phyloP scores from a whole-genome alignment of 257 asterid species.

The Penstemon davidsonii region DNA sequence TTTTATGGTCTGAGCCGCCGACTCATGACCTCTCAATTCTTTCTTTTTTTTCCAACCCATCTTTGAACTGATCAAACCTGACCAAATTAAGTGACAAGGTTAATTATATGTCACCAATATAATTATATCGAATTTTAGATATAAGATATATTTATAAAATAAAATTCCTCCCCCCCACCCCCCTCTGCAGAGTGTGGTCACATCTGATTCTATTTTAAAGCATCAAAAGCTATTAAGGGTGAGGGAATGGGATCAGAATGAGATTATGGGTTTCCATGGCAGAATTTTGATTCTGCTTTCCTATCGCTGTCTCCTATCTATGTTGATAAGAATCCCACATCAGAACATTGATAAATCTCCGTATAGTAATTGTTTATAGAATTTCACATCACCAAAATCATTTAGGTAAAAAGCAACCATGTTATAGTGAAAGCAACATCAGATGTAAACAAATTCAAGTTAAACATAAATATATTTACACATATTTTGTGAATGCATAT shows the following conservation, averaged over 20 bases:
- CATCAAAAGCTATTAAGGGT: conserved; percentile 15
- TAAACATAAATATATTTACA: neutral
- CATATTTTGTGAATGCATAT: conserved; percentile 4
- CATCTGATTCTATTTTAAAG: conserved; percentile 42
- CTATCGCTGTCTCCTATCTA: conserved; percentile 20
- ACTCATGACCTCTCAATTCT: too few species aligned
- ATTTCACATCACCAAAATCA: conserved; percentile 4
- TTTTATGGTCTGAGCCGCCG: too few species aligned
- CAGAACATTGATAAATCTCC: conserved; percentile 17
- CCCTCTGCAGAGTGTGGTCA: conserved; percentile 35
- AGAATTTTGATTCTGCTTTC: conserved; percentile 40
- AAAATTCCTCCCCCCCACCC: too few species aligned
- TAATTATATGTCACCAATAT: too few species aligned
- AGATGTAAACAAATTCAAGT: conserved; percentile 1
- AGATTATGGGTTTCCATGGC: conserved; percentile 31
- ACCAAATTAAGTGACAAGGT: too few species aligned
- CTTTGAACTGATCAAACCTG: too few species aligned
- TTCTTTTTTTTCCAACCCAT: too few species aligned
- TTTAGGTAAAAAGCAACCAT: conserved; percentile 7
- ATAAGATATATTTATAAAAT: too few species aligned
- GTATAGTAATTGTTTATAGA: neutral
- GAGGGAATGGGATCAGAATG: conserved; percentile 36
- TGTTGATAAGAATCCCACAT: conserved; percentile 32
- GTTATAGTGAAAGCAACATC: conserved; percentile 23
- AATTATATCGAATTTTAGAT: too few species aligned